Conservation (phyloP, 2,329 filamentous ascomycete genomes). For the Dissoconium aciculare region DNA sequence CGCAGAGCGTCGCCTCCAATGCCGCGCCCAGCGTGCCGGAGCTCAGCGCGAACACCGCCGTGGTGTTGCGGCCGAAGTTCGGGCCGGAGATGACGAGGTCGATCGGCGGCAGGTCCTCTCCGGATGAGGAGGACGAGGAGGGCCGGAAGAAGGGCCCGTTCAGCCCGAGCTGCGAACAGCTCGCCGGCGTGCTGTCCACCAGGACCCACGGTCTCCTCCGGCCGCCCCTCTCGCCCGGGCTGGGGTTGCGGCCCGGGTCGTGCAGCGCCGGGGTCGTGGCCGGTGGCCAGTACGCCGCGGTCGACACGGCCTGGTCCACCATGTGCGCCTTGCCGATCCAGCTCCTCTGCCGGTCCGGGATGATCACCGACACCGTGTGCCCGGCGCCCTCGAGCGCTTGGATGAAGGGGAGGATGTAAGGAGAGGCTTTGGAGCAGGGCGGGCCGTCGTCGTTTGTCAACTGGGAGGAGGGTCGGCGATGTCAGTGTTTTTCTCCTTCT, state of each 20-base stretch:
- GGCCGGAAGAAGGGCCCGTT: constrained; percentile 34
- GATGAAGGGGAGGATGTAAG: constrained; percentile 35
- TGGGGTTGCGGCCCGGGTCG: not conserved
- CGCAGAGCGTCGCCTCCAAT: constrained; percentile 35
- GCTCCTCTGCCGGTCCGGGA: constrained; percentile 81
- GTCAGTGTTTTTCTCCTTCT: too few species aligned
- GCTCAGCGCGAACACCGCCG: constrained; percentile 35
- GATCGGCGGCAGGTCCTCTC: constrained; percentile 12
- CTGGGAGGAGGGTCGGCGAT: too few species aligned
- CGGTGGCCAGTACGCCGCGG: constrained; percentile 45
- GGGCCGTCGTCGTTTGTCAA: constrained; percentile 39
- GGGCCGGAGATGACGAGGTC: constrained; percentile 37
- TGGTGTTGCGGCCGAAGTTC: constrained; percentile 38
- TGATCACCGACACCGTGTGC: constrained; percentile 78
- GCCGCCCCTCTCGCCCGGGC: constrained; percentile 23
- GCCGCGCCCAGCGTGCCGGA: constrained; percentile 37
- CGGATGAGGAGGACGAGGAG: not conserved
- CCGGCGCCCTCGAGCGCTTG: constrained; percentile 44
- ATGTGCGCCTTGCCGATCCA: constrained; percentile 99
- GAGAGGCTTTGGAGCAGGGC: constrained; percentile 34
- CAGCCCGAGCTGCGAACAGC: constrained; percentile 36
- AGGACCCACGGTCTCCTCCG: constrained; percentile 32
- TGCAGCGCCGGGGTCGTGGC: constrained; percentile 17
- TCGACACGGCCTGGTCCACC: constrained; percentile 61
- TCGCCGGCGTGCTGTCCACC: constrained; percentile 36